Base-by-base conservation (phyloP, 139 green algal genomes). In the Gonium pectorale region DNA sequence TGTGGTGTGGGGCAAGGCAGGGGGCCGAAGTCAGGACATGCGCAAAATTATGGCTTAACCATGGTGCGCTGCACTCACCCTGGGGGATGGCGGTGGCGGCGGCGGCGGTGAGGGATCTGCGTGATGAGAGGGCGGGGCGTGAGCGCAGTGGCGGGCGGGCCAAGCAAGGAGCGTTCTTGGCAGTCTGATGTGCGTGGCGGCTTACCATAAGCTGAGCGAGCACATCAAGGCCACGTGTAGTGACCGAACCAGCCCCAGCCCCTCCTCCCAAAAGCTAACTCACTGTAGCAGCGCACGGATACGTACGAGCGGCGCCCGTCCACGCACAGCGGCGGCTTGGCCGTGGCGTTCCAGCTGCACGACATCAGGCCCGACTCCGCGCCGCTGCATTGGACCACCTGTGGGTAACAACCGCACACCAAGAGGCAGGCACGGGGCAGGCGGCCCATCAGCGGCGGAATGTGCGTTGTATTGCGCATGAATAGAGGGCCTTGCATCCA, bases 21-120 rank as follows among this genome's bases (percentile, higher is more conserved):
- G 15, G 15, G 46, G 46, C 46, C 13, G 46, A 11, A 54, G 11
- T 54, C n/a, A n/a, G n/a, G n/a, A n/a, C n/a, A n/a, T n/a, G n/a
- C n/a, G n/a, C n/a, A n/a, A n/a, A n/a, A n/a, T n/a, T n/a, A n/a
- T n/a, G n/a, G n/a, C n/a, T n/a, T n/a, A n/a, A n/a, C n/a, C n/a
- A n/a, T n/a, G n/a, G n/a, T n/a, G n/a, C n/a, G 46, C 13, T 54
- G 46, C 13, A 11, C 15, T 54, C 15, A 15, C 13, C 46, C 13
- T 11, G 11, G 46, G 15, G 15, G 46, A 15, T 54, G 46, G 15
- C 11, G 46, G 46, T 54, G 46, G n/a, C 27, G 60, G 60, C 15
- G 60, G 60, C 60, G 60, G 60, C 15, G 60, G 60, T n/a, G 60
- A 67, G 15, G 60, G 60, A n/a, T 67, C 60, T 67, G 60, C n/a